Base-by-base conservation (phyloP, 805 yeast species). In the Torulaspora delbrueckii region DNA sequence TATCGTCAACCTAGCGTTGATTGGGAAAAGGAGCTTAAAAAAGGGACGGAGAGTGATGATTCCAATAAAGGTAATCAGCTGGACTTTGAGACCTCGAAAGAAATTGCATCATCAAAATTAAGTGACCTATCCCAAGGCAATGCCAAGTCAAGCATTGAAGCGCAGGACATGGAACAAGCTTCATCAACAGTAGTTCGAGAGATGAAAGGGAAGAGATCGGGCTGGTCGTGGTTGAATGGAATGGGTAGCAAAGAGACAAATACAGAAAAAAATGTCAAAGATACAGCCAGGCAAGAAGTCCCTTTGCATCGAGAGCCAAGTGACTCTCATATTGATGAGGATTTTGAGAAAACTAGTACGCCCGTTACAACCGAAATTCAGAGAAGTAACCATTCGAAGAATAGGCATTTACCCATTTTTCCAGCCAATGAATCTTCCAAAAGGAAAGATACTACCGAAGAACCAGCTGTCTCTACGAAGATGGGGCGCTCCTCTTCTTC, bases 311-410 rank as follows among this genome's bases (percentile, higher is more conserved):
- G 12, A 16, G 27, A 22, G 25, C 25, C 6, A 14, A 27, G 14
- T 8, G 37, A 40, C 14, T 28, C 27, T n/a, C n/a, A 18, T 12
- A 14, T 31, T n/a, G 40, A 38, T 12, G 45, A 43, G 22, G 52
- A 48, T 32, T 50, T 48, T 36, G 43, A 42, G 24, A 52, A 45
- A 32, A 35, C 47, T 4, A 48, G 48, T 14, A 41, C 38, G 10
- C 41, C 30, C 12, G 37, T 39, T 30, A 40, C 44, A 10, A 39
- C 45, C 8, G 46, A 45, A 10, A 40, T 40, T 22, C 53, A 47
- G 16, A 53, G 54, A 42, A 51, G 55, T 7, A 67, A 67, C 43
- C 72, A 68, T 45, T 56, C 70, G 3, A 61, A 70, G 44, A 66
- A 67, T 45, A 62, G 71, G 47, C 72, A 69, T 43, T 42, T 46